Evolutionary conservation across 805 yeast species (phyloP), one percentile per base, ranked within the genome.

Genomic region (Yamadazyma insecticola): DNA sequence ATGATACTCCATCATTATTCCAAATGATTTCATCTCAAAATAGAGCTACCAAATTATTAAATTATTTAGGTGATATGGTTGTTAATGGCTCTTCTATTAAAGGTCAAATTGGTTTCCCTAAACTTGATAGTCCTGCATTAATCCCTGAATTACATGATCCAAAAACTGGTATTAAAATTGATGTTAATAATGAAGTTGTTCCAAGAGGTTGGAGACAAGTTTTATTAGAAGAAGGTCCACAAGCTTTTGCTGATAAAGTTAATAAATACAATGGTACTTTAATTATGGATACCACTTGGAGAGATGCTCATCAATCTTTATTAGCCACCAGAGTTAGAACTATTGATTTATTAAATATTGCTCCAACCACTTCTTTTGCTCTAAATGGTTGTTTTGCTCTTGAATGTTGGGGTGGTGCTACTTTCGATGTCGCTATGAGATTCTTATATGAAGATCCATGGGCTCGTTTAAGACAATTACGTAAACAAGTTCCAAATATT

Each of bases 401-500:
- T 33, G 99, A 92, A 67, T 92, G 98, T 71, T 92, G 99, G 99
- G 99, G 99, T 67, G 99, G 99, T 65, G 99, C 99, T 33, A 92
- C 99, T 22, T 92, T 92, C 51, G 99, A 92, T 55, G 99, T 92
- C 33, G 83, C 96, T 33, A 89, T 92, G 97, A 79, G 99, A 64
- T 92, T 92, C 75, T 72, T 92, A 52, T 87, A 90, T 61, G 99
- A 92, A 71, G 97, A 89, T 60, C 99, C 99, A 45, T 92, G 99
- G 99, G 95, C 76, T 38, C 79, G 99, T 64, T 74, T 92, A 60
- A 78, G 95, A 60, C 74, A 77, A 61, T 70, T 92, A 62, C 78
- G 98, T 63, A 74, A 74, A 51, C 73, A 82, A 36, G 97, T 94
- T 41, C 99, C 99, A 55, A 92, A 92, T 68, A 88, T 92, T 57